Conservation (phyloP, 2,329 filamentous ascomycete species). For the Pseudogymnoascus verrucosus region DNA sequence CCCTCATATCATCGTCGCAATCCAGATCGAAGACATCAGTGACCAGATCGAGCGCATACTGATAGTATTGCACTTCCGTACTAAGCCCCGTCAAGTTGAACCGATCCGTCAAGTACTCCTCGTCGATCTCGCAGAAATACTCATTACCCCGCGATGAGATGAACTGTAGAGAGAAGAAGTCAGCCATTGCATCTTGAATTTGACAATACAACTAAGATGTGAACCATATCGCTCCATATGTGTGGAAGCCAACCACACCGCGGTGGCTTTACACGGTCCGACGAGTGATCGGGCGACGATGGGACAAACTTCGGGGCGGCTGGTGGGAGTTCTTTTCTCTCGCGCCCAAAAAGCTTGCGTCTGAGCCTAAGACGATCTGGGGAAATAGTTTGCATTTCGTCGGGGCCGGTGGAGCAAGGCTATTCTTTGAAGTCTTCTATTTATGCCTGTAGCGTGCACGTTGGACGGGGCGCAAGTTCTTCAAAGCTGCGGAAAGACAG, state of each 20-base stretch:
- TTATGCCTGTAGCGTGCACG: neutral
- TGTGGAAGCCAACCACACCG: neutral
- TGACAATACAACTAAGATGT: neutral
- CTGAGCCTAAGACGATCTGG: neutral
- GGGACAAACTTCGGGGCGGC: neutral
- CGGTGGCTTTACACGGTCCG: neutral
- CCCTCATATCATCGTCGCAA: slow-evolving; percentile 96
- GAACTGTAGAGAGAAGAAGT: slow-evolving; percentile 46
- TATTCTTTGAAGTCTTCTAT: neutral
- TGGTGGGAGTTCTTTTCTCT: neutral
- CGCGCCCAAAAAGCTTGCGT: neutral
- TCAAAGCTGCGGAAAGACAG: neutral
- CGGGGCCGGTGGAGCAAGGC: neutral
- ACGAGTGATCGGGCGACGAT: neutral
- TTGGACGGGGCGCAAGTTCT: neutral
- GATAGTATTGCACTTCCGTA: slow-evolving; percentile 96
- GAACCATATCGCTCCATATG: neutral
- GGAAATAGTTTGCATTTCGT: neutral
- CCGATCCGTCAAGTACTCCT: slow-evolving; percentile 94
- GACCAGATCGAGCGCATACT: slow-evolving; percentile 94
- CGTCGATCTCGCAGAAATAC: slow-evolving; percentile 99
- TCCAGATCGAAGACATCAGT: slow-evolving; percentile 98
- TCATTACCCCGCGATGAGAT: slow-evolving; percentile 96
- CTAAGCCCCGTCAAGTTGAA: slow-evolving; percentile 98
- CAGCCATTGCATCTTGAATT: neutral